Percentiles rank a stretch among this genome's conserved stretches.
Conservation (phyloP, 257 asterid species). For the Solanum pinnatisectum region DNA sequence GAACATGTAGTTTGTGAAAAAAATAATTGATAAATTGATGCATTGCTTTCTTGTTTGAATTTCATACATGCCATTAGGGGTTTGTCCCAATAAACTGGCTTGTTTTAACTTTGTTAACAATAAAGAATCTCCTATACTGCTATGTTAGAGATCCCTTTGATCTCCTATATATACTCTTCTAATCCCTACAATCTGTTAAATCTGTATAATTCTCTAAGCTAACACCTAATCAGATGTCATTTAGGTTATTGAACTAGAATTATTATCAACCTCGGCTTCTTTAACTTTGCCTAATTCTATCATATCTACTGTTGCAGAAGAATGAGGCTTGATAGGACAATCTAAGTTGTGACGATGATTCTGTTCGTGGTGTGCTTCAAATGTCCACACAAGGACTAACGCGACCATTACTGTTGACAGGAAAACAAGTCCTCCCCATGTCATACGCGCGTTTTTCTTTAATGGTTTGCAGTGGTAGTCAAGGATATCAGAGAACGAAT, state of each 20-base stretch:
- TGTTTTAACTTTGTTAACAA: neutral
- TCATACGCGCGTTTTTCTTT: conserved; percentile 34
- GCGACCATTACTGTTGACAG: conserved; percentile 49
- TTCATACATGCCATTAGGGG: conserved; percentile 10
- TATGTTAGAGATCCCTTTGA: neutral
- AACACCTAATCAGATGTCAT: neutral
- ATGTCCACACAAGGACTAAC: conserved; percentile 40
- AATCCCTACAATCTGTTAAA: neutral
- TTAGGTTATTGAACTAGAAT: neutral
- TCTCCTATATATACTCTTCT: neutral
- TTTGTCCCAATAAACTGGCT: conserved; percentile 16
- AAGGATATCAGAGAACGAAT: conserved; percentile 54
- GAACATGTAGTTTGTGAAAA: neutral
- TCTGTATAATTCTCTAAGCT: neutral
- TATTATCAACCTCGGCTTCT: neutral
- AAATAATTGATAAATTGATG: neutral
- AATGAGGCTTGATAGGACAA: conserved; percentile 45
- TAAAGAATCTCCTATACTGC: neutral
- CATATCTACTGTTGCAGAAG: neutral
- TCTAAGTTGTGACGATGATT: conserved; percentile 11
- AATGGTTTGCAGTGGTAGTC: conserved; percentile 52
- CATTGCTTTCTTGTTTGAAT: neutral
- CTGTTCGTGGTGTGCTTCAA: conserved; percentile 20
- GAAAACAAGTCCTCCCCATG: conserved; percentile 41
- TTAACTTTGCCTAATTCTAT: conserved; percentile 26